These are phyloP conservation scores for Cladosporium sp. DNA, from an alignment of 2,329 filamentous ascomycete genomes.

Conservation along the genomic window DNA sequence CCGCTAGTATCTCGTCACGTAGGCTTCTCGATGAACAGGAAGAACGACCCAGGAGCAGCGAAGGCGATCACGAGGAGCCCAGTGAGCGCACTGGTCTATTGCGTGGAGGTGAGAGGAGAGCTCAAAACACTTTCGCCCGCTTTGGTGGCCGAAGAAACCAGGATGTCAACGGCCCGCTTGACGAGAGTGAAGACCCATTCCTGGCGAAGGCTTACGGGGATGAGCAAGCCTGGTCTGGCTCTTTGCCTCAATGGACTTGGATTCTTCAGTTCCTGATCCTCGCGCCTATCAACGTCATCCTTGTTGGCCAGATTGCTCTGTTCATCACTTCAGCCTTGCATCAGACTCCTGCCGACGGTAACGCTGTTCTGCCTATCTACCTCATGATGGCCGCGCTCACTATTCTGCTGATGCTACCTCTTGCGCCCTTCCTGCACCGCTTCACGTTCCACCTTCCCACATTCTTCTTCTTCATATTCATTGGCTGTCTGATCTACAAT, in stretches of 20 bases:
- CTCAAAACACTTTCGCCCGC: constrained; percentile 51
- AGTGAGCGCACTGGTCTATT: constrained; percentile 57
- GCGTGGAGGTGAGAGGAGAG: constrained; percentile 32
- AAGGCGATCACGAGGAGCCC: constrained; percentile 37
- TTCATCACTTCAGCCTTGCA: constrained; percentile 66
- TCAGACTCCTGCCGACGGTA: constrained; percentile 83
- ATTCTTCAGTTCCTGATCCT: constrained; percentile 77
- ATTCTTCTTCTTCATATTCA: constrained; percentile 68
- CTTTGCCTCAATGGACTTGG: constrained; percentile 81
- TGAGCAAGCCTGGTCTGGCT: constrained; percentile 82
- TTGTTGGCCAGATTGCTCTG: constrained; percentile 73
- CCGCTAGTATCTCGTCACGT: constrained; percentile 25
- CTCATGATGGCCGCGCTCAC: constrained; percentile 64
- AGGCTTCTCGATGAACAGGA: constrained; percentile 19
- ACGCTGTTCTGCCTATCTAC: constrained; percentile 66
- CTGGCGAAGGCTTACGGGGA: constrained; percentile 51
- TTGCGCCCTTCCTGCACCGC: constrained; percentile 81
- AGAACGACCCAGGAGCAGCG: constrained; percentile 13
- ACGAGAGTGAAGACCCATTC: constrained; percentile 26
- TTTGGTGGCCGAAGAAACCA: constrained; percentile 41
- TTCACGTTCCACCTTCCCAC: constrained; percentile 77
- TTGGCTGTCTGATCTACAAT: constrained; percentile 79
- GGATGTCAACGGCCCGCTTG: constrained; percentile 29
- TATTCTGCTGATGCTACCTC: constrained; percentile 68
- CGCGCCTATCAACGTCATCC: constrained; percentile 70